Percentiles rank a stretch among this genome's conserved stretches.
phyloP scores from a whole-genome alignment of 164 flowering plant species.

The Paratinospora sagittata region DNA sequence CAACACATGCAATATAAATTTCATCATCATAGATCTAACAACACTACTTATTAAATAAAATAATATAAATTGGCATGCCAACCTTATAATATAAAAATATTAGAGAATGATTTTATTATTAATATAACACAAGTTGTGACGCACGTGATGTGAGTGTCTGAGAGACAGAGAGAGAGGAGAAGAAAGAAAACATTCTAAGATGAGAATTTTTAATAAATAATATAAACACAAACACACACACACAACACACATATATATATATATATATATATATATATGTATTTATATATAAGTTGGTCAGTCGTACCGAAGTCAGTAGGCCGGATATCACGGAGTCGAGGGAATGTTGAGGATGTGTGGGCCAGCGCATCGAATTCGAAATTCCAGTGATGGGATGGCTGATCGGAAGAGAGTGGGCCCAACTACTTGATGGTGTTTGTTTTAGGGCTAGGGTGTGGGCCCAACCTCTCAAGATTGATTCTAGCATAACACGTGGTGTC shows the following conservation, averaged over 20 bases:
- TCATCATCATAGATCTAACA: not conserved
- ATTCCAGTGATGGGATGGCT: constrained; percentile 1
- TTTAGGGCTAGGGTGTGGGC: not conserved
- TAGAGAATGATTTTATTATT: not conserved
- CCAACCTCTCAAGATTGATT: constrained; percentile 2
- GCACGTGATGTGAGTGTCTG: not conserved
- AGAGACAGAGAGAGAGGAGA: not conserved
- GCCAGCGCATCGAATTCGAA: not conserved
- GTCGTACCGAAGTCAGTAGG: not conserved
- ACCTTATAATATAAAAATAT: not conserved
- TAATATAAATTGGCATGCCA: too few relatives aligned
- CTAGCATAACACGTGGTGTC: constrained; percentile 2
- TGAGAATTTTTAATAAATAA: too few relatives aligned
- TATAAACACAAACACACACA: too few relatives aligned
- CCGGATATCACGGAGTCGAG: not conserved
- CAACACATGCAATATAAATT: not conserved
- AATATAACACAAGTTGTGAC: not conserved
- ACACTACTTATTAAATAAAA: not conserved
- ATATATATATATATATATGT: too few relatives aligned
- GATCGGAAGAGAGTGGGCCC: constrained; percentile 4
- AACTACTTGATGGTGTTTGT: not conserved
- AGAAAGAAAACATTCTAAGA: not conserved
- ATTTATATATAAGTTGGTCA: not conserved
- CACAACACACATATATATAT: too few relatives aligned
- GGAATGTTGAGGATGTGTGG: not conserved